These are phyloP conservation scores for Pestalotiopsis sp. DNA, from an alignment of 2,329 filamentous ascomycete genomes.

Conservation along the genomic window DNA sequence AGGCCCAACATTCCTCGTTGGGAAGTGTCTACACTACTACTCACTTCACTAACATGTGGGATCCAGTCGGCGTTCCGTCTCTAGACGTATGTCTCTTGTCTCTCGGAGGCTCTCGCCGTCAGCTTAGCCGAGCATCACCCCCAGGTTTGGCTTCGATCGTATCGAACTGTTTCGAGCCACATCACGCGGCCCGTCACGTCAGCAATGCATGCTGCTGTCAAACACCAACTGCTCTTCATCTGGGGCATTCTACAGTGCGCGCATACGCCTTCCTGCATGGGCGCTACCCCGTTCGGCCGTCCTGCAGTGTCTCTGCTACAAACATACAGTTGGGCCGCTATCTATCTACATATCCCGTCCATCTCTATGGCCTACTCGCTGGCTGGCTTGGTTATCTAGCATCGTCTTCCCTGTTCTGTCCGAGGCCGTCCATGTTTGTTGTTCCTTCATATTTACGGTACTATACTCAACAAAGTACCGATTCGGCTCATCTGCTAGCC, in stretches of 20 bases:
- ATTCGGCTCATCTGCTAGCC: slow-evolving; percentile 13
- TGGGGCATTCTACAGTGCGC: slow-evolving; percentile 20
- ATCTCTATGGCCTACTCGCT: no score
- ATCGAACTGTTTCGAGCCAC: slow-evolving; percentile 15
- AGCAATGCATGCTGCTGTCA: slow-evolving; percentile 27
- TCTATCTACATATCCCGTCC: background rate
- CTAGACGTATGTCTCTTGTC: slow-evolving; percentile 4
- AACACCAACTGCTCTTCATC: slow-evolving; percentile 21
- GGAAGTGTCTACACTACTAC: background rate
- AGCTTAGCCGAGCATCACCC: background rate
- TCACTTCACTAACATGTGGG: background rate
- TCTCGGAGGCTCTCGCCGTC: background rate
- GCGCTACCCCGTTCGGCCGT: slow-evolving; percentile 20
- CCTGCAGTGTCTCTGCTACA: slow-evolving; percentile 18
- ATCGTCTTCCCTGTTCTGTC: slow-evolving; percentile 20
- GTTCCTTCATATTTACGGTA: slow-evolving; percentile 6
- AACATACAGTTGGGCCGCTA: slow-evolving; percentile 25
- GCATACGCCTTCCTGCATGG: slow-evolving; percentile 8
- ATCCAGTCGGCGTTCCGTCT: background rate
- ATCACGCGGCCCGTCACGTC: slow-evolving; percentile 22
- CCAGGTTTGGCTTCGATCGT: background rate
- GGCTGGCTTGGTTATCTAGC: slow-evolving; percentile 9
- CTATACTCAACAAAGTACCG: background rate
- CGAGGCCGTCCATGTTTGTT: slow-evolving; percentile 7
- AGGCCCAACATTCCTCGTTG: slow-evolving; percentile 13